Conservation (phyloP, 495 filamentous ascomycete genomes). For the Penicillium cataractarum region DNA sequence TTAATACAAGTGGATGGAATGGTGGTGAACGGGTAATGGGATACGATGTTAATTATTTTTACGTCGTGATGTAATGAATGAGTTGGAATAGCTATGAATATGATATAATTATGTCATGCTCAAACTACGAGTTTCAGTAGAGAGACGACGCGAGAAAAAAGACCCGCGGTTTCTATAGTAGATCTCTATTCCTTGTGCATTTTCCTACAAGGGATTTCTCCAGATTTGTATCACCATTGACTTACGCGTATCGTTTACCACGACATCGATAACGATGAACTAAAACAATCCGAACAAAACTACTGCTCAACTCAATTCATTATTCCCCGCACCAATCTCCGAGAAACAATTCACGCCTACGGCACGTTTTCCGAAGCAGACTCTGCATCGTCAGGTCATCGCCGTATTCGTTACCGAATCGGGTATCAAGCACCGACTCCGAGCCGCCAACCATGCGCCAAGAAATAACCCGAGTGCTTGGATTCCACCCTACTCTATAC, state of each 20-base stretch:
- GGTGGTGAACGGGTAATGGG: slow-evolving; percentile 5
- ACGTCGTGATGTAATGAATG: slow-evolving; percentile 8
- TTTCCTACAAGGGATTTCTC: not conserved
- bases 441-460: not conserved
- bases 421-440: not conserved
- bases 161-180: not conserved
- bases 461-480: not conserved
- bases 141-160: not conserved
- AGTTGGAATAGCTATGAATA: slow-evolving; percentile 1
- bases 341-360: not conserved
- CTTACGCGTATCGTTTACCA: not conserved
- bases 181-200: not conserved
- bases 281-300: too few relatives aligned
- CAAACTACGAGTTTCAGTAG: too few relatives aligned
- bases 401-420: not conserved
- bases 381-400: not conserved
- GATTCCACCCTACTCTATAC: too few relatives aligned
- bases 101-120: slow-evolving; percentile 4
- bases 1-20: not conserved
- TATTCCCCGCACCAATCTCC: not conserved
- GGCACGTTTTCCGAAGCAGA: not conserved
- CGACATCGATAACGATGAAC: not conserved
- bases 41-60: slow-evolving; percentile 5
- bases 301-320: too few relatives aligned
- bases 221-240: not conserved